Percentiles rank a stretch among this genome's conserved stretches.
Evolutionary conservation across 2,329 filamentous ascomycete species (phyloP).

Genomic region (Trichoderma sp.): DNA sequence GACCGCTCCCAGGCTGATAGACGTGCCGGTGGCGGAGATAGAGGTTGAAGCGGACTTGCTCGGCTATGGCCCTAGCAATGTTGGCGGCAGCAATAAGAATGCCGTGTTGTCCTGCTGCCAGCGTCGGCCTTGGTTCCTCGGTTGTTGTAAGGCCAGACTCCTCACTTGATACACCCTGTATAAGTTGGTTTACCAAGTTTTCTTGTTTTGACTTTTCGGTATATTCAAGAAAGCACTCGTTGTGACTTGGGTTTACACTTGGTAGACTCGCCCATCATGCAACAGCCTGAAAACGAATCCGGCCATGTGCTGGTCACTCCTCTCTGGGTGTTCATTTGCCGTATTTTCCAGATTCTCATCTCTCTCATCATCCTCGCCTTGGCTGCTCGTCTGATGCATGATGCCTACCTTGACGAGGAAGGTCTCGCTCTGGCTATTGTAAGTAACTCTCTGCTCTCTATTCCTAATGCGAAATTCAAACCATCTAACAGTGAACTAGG

Average conservation of each 20-base stretch:
- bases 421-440: conserved; percentile 44
- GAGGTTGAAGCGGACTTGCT: not conserved
- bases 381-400: conserved; percentile 42
- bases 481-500: conserved; percentile 29
- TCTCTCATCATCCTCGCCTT: conserved; percentile 45
- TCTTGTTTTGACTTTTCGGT: not conserved
- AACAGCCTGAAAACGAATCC: conserved; percentile 21
- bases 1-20: conserved; percentile 14
- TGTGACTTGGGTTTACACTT: not conserved
- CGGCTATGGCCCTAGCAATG: not conserved
- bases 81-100: conserved; percentile 13
- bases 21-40: conserved; percentile 15
- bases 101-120: not conserved
- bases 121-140: not conserved
- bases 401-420: conserved; percentile 38
- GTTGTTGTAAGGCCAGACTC: not conserved
- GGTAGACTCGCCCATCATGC: conserved; percentile 20
- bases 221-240: not conserved
- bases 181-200: not conserved
- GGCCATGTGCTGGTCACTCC: conserved; percentile 42
- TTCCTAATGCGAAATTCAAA: conserved; percentile 18
- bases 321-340: conserved; percentile 43
- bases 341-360: conserved; percentile 42
- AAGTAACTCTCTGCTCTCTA: conserved; percentile 24
- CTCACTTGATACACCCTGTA: not conserved